A percentile compares a stretch with the other conserved stretches of the same genome.
These are phyloP conservation scores for Linnemannia schmuckeri DNA, from an alignment of 192 early-diverging fungal species.

Conservation along the genomic window DNA sequence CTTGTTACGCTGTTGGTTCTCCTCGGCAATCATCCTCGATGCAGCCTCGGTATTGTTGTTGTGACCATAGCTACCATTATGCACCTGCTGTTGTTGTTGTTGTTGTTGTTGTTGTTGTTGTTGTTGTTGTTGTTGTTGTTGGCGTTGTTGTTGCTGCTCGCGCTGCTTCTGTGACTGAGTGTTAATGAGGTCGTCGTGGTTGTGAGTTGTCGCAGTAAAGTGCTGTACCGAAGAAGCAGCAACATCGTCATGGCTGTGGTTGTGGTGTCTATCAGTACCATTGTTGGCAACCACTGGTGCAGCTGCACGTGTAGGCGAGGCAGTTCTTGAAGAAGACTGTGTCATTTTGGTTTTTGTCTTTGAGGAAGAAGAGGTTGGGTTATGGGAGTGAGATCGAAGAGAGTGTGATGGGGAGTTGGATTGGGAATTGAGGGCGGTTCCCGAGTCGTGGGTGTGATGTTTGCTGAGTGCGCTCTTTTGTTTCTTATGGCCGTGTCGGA, in stretches of 20 bases:
- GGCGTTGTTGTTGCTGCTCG: neutral
- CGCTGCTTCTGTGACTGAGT: neutral
- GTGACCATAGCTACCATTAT: constrained; percentile 3
- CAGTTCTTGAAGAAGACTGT: constrained; percentile 15
- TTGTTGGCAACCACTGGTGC: neutral
- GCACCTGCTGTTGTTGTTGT: neutral
- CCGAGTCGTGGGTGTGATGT: neutral
- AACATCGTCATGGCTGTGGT: neutral
- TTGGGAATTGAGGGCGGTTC: neutral
- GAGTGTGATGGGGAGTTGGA: neutral
- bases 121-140: constrained; percentile 9
- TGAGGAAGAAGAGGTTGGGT: neutral
- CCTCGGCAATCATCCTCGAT: constrained; percentile 61
- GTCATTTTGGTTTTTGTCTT: neutral
- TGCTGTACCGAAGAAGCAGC: constrained; percentile 4
- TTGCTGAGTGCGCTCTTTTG: neutral
- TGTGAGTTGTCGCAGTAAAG: neutral
- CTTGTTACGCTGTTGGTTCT: constrained; percentile 50
- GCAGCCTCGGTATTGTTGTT: constrained; percentile 49
- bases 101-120: no score
- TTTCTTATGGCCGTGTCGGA: constrained; percentile 13
- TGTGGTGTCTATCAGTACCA: neutral
- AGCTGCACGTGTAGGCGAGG: constrained; percentile 8
- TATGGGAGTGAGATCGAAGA: neutral
- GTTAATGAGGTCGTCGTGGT: neutral